Conservation (phyloP, 257 asterid genomes). For the Henckelia pumila region DNA sequence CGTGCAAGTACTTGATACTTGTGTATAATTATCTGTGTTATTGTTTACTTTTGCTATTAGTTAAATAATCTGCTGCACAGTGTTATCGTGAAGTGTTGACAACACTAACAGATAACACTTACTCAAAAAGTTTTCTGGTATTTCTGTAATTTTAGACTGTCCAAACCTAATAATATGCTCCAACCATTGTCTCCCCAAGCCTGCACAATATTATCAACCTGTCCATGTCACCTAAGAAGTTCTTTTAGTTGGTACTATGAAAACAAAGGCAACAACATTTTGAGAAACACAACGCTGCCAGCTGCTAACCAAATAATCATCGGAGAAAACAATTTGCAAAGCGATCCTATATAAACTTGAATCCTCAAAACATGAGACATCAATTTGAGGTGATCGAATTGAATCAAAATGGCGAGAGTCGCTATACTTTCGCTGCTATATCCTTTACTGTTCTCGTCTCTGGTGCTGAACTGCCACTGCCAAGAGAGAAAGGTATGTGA, state of each 20-base stretch:
- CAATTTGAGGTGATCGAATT: not conserved
- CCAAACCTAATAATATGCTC: too few species aligned
- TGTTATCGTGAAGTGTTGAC: too few species aligned
- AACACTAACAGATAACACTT: too few species aligned
- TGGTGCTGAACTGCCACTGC: constrained; percentile 36
- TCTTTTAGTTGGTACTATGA: not conserved
- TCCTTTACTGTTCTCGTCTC: constrained; percentile 34
- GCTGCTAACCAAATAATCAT: not conserved
- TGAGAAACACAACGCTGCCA: constrained; percentile 3
- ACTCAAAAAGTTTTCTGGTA: too few species aligned
- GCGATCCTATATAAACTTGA: constrained; percentile 24
- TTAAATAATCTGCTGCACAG: too few species aligned
- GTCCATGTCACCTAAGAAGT: not conserved
- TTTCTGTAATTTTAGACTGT: too few species aligned
- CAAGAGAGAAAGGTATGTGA: constrained; percentile 36
- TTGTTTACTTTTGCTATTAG: too few species aligned
- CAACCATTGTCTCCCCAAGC: too few species aligned
- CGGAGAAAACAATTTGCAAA: not conserved
- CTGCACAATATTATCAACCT: too few species aligned
- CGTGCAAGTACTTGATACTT: too few species aligned
- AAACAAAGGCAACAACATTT: not conserved
- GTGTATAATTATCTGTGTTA: too few species aligned
- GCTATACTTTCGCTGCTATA: constrained; percentile 28
- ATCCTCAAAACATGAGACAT: constrained; percentile 4
- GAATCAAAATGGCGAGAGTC: constrained; percentile 26